phyloP scores from a whole-genome alignment of 2,329 filamentous ascomycete genomes.

The Paecilomyces niveus region DNA sequence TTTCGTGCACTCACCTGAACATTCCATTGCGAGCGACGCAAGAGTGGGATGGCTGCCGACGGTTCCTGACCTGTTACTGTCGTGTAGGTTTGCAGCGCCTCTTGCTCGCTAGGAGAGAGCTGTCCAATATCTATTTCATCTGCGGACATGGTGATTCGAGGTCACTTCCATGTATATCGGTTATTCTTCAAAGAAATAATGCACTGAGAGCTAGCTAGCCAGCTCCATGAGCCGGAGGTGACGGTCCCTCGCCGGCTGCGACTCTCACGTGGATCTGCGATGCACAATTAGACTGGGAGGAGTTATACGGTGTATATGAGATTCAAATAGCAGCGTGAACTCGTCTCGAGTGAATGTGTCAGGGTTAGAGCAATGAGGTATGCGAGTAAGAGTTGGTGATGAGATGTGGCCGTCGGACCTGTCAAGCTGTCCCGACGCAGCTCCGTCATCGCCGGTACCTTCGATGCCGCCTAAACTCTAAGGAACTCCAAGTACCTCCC shows the following conservation, averaged over 20 bases:
- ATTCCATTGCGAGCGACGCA: conserved; percentile 91
- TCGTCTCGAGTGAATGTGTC: not conserved
- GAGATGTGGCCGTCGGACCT: not conserved
- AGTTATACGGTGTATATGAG: not conserved
- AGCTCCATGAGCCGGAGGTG: not conserved
- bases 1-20: conserved; percentile 59
- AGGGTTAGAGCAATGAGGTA: not conserved
- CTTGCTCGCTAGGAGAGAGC: conserved; percentile 71
- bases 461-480: not conserved
- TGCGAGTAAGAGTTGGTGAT: not conserved
- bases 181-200: not conserved
- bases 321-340: not conserved
- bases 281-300: not conserved
- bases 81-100: conserved; percentile 79
- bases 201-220: not conserved
- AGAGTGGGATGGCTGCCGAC: conserved; percentile 66
- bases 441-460: conserved; percentile 13
- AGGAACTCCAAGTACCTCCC: not conserved
- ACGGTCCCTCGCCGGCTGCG: not conserved
- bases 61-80: conserved; percentile 79
- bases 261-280: not conserved
- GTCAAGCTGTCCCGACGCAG: conserved; percentile 9
- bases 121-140: conserved; percentile 49
- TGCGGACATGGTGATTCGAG: conserved; percentile 36
- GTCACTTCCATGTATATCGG: not conserved